phyloP scores from a whole-genome alignment of 2,329 filamentous ascomycete genomes.

The Alternaria sp. region DNA sequence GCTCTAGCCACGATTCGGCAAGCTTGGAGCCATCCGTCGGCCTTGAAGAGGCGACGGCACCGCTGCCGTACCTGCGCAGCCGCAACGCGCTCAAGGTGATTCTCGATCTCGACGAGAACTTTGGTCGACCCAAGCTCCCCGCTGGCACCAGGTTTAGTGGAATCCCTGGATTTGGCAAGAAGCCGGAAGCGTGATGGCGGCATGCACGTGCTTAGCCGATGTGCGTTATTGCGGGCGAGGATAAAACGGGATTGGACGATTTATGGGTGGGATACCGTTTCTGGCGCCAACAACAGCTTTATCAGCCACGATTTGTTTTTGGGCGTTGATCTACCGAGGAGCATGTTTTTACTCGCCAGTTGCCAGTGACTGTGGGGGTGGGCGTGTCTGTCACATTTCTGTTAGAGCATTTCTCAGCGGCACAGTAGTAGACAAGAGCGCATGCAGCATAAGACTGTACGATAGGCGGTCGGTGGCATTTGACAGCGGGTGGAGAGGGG shows the following conservation, averaged over 20 bases:
- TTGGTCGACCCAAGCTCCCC: constrained; percentile 74
- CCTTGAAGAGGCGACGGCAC: constrained; percentile 67
- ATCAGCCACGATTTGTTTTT: constrained; percentile 37
- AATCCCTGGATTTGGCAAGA: constrained; percentile 46
- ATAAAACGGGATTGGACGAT: constrained; percentile 42
- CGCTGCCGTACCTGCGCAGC: constrained; percentile 72
- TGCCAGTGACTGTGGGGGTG: constrained; percentile 27
- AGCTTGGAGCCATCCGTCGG: constrained; percentile 67
- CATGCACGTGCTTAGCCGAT: constrained; percentile 14
- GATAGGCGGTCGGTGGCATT: constrained; percentile 20
- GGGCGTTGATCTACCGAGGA: constrained; percentile 28
- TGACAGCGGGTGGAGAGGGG: constrained; percentile 5
- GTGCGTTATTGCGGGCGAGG: constrained; percentile 24
- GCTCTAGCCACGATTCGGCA: constrained; percentile 60
- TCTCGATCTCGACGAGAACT: constrained; percentile 90
- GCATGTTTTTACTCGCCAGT: constrained; percentile 19
- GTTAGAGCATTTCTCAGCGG: constrained; percentile 12
- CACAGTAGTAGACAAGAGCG: constrained; percentile 21
- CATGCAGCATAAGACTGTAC: constrained; percentile 27
- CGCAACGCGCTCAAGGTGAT: constrained; percentile 95
- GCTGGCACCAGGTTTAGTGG: constrained; percentile 44
- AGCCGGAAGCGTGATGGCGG: constrained; percentile 31
- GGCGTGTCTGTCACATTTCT: constrained; percentile 1
- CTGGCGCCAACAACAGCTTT: constrained; percentile 28
- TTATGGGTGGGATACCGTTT: constrained; percentile 26